Conservation (phyloP, 768 basidiomycete genomes). For the Exidia glandulosa region DNA sequence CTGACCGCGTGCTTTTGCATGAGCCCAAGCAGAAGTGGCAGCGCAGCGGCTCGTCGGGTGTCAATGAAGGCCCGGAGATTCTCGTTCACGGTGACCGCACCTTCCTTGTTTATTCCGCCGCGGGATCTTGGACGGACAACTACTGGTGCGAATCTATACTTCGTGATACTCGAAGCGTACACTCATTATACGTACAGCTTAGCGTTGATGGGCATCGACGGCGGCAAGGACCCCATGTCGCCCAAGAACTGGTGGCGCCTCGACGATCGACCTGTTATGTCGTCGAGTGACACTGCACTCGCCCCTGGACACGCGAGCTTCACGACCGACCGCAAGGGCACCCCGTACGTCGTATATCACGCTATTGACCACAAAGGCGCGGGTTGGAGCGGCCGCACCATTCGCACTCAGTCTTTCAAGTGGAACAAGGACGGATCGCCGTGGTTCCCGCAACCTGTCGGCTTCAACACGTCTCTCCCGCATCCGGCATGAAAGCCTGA, state of each 20-base stretch:
- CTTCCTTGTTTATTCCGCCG: not conserved
- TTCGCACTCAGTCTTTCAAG: not conserved
- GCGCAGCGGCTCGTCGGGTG: not conserved
- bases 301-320: not conserved
- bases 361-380: not conserved
- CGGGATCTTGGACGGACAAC: not conserved
- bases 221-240: not conserved
- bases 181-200: no score
- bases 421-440: not conserved
- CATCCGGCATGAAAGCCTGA: not conserved
- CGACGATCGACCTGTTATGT: not conserved
- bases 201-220: not conserved
- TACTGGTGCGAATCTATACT: no score
- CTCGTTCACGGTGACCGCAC: not conserved
- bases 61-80: not conserved
- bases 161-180: no score
- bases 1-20: not conserved
- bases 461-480: not conserved
- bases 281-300: not conserved
- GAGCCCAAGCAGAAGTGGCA: not conserved
- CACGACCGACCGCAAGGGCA: not conserved
- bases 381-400: not conserved
- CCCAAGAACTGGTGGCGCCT: not conserved
- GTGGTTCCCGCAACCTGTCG: not conserved
- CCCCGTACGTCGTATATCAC: not conserved